Conservation (phyloP, 2,329 filamentous ascomycete genomes). For the Apiospora arundinis region DNA sequence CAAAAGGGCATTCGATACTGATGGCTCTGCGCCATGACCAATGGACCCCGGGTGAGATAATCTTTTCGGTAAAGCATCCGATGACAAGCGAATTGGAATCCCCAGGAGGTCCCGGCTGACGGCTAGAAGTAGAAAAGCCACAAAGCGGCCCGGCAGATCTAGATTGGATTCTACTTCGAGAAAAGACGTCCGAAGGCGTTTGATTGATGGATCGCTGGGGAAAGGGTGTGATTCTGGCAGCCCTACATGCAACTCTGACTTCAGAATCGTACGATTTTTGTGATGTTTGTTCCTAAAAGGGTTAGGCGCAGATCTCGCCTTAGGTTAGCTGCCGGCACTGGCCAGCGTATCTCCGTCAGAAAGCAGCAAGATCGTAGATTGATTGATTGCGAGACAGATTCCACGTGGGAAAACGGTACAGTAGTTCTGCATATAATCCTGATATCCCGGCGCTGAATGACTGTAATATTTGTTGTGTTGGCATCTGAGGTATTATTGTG, state of each 20-base stretch:
- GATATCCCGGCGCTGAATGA: background rate
- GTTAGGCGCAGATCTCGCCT: background rate
- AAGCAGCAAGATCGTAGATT: background rate
- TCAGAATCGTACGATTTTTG: slow-evolving; percentile 21
- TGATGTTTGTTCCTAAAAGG: slow-evolving; percentile 4
- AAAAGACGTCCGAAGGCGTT: background rate
- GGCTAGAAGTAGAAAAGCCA: background rate
- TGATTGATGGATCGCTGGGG: background rate
- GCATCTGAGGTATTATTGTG: no score
- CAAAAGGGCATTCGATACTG: background rate
- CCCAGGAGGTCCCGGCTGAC: background rate
- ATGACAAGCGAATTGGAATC: background rate
- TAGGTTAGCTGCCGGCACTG: background rate
- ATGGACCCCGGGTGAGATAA: background rate
- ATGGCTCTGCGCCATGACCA: background rate
- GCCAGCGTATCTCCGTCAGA: background rate
- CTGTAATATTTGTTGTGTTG: no score
- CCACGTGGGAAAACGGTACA: background rate
- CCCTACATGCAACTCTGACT: slow-evolving; percentile 20
- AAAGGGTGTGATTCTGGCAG: background rate
- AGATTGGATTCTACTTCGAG: background rate
- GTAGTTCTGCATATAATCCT: background rate
- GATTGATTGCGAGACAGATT: background rate
- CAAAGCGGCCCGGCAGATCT: background rate
- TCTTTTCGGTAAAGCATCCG: background rate